Evolutionary conservation across 371 early-diverging fungal species (phyloP), one percentile per base, ranked within the genome.

Genomic region (Syncephalastrum racemosum): DNA sequence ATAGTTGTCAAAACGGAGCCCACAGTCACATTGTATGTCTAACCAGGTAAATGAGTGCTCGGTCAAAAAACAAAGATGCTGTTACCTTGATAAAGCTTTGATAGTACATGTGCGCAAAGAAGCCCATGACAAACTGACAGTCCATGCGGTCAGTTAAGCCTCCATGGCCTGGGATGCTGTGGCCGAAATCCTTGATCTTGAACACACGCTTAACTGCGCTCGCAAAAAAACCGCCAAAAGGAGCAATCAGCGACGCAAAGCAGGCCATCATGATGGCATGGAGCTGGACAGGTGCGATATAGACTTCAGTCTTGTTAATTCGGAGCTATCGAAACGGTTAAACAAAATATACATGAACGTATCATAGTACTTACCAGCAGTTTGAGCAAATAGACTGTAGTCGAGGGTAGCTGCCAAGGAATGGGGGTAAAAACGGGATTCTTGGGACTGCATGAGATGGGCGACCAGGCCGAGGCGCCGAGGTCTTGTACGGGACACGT

Each of bases 141-240:
- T 97, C 98, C 86, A 99, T 94, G 39, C 99, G 88, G 75, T 99
- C 99, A 0, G 98, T 95, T 53, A 99, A 77, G 14, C 99, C 99
- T 56, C 99, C 99, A 63, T 98, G 97, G 22, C 97, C 98, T 5
- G 99, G 99, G 64, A 99, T 99, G 43, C 90, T 88, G 56, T 94
- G 88, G n/a, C 97, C 95, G 72, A 99, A 99, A 71, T 99, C 99
- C 67, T 99, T 99, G 68, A 98, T 90, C 56, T 97, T 93, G 79
- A 97, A 98, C 0, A 98, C 97, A 39, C 99, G 84, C 76, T 99
- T 99, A 44, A 95, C 89, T 4, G 95, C 99, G 66, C 94, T 94
- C 13, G 99, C 99, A 80, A 99, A 96, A 84, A 99, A 99, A 4
- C 99, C 99, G 43, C 98, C 98, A 79, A 99, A 98, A 12, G 99